Conservation (phyloP, 1,284 basidiomycete genomes). For the Cystobasidium sp. region DNA sequence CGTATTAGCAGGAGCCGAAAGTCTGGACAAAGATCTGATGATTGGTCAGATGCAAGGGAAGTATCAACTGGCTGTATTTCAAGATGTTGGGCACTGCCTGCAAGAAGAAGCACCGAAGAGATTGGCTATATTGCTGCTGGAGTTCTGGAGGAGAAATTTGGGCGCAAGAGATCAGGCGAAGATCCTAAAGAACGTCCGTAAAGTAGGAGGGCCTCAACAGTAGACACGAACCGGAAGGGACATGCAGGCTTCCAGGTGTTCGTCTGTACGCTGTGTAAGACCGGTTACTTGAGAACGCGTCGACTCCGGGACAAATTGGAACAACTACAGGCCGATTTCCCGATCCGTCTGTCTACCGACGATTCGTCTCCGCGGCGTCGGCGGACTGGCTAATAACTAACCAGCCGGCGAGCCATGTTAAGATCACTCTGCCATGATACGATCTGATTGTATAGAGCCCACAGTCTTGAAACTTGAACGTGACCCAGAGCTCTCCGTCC, state of each 20-base stretch:
- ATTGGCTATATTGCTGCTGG: constrained; percentile 48
- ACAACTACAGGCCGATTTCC: no score
- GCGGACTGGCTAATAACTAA: no score
- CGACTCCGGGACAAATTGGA: no score
- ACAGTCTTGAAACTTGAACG: no score
- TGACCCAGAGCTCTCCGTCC: no score
- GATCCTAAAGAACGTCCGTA: constrained; percentile 68
- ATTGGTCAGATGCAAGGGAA: constrained; percentile 97
- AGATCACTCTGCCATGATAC: no score
- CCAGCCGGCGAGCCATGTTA: no score
- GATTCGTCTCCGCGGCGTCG: no score
- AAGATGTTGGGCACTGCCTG: constrained; percentile 86
- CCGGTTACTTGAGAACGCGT: no score
- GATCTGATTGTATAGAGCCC: no score
- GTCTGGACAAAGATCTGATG: constrained; percentile 90
- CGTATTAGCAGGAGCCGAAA: constrained; percentile 87
- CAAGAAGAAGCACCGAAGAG: constrained; percentile 70
- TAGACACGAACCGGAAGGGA: neutral
- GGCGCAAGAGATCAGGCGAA: constrained; percentile 64
- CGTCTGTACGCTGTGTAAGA: neutral
- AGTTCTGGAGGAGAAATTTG: constrained; percentile 92
- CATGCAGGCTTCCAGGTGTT: neutral
- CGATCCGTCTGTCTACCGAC: no score
- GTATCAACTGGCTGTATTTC: constrained; percentile 88
- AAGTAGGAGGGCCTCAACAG: constrained; percentile 67